Conservation (phyloP, 2,329 filamentous ascomycete species). For the Sporothrix brasiliensis region DNA sequence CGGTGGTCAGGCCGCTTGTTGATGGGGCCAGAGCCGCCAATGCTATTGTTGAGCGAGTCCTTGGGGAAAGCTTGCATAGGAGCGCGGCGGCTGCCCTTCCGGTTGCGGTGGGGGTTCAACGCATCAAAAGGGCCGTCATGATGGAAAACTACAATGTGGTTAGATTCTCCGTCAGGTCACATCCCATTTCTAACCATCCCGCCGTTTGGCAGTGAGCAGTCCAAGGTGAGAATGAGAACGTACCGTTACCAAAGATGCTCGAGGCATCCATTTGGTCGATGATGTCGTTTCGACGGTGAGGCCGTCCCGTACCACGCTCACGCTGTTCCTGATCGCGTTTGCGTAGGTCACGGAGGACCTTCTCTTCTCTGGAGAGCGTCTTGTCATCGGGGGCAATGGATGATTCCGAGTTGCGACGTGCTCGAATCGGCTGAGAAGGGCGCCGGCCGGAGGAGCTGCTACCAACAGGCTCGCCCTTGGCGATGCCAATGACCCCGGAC, state of each 20-base stretch:
- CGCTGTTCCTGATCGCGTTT: constrained; percentile 58
- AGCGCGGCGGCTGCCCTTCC: constrained; percentile 76
- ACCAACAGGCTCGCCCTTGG: background rate
- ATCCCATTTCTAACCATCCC: background rate
- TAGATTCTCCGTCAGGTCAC: background rate
- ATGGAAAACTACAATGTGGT: constrained; percentile 72
- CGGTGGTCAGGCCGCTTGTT: constrained; percentile 81
- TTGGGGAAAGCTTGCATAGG: constrained; percentile 97
- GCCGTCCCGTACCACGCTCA: constrained; percentile 54
- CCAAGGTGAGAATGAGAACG: constrained; percentile 54
- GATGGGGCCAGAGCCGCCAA: constrained; percentile 84
- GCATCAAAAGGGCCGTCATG: constrained; percentile 98
- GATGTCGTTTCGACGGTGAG: constrained; percentile 69
- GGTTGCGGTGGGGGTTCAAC: constrained; percentile 91
- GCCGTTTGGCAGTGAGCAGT: background rate
- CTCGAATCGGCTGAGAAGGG: constrained; percentile 50
- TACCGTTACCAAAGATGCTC: constrained; percentile 87
- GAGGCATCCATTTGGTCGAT: constrained; percentile 97
- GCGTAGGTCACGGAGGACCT: constrained; percentile 52
- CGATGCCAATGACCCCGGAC: constrained; percentile 35
- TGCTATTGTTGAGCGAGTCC: constrained; percentile 86
- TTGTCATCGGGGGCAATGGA: constrained; percentile 65
- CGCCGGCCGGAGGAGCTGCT: constrained; percentile 32
- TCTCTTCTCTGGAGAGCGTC: constrained; percentile 62
- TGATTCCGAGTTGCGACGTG: constrained; percentile 77